Evolutionary conservation across 1,139 yeast genomes (phyloP), one percentile per base, ranked within the genome.

Genomic region (Blastobotrys buckinghamii): DNA sequence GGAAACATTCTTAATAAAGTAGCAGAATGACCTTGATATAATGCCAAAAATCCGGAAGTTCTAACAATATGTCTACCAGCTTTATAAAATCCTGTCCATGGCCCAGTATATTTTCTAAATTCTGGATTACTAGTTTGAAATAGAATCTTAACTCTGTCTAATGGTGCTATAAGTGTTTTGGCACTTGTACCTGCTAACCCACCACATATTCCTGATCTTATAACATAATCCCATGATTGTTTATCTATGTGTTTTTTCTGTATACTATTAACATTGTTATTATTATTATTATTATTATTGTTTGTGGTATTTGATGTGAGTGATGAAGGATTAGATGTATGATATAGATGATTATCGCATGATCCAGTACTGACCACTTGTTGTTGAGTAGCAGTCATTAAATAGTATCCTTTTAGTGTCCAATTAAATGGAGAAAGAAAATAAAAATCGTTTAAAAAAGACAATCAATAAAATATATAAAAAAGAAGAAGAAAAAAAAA

Each of bases 151-250:
- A 92, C 92, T 59, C 99, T 76, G 66, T 92, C 99, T 49, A 92
- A 68, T 0, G 99, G 99, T 0, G 99, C 99, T 42, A 92, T 86
- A 47, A 90, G 72, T 0, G 97, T 89, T 62, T 92, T 92, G 6
- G 97, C 98, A 8, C 94, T 88, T 48, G 90, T 81, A 0, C 99
- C 99, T 0, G 98, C 97, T 1, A 88, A 60, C 0, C 99, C 99
- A 12, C 99, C 99, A 0, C 98, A 95, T 1, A 89, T 60, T 0
- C 96, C 98, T 22, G 95, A 84, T 53, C 88, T 75, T 32, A 87
- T 54, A 17, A 92, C 82, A 65, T 92, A 92, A 50, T 85, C 90
- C 32, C 83, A 55, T 6, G 90, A 82, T 51, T 79, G 85, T 59
- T 84, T 88, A 59, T 86, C 82, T 29, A 77, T 53, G 22, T 42